Evolutionary conservation across 2,329 filamentous ascomycete genomes (phyloP), one percentile per base, ranked within the genome.

Genomic region (Zopfia rhizophila): DNA sequence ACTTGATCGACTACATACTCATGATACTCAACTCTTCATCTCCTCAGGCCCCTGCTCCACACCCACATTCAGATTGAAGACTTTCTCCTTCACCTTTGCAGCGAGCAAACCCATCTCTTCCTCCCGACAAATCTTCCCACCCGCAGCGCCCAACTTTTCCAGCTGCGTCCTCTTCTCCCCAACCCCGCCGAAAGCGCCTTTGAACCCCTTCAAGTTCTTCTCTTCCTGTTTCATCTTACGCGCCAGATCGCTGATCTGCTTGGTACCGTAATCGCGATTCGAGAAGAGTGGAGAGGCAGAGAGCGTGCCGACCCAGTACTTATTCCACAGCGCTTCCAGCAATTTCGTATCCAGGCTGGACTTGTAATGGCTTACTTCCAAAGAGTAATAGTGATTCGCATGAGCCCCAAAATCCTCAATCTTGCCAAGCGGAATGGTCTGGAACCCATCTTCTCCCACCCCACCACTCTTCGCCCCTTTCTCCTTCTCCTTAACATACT

Each of bases 291-390:
- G 92, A 60, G 86, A 94, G 61, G 96, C 90, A 22, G 91, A 95
- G 14, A 99, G 82, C 5, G 94, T 99, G 66, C 95, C 90, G 23
- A 97, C 92, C 94, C 91, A 96, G 79, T 99, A 99, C 74, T 97
- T 97, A 78, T 97, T 96, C 94, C 94, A 97, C 21, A 99, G 79
- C 38, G 91, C 82, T 65, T 95, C 90, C 4, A 99, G 80, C 17
- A 99, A 81, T 61, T 91, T 88, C 2, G 86, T 82, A 73, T 99
- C 94, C 19, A 99, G 86, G 0, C 89, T 88, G 54, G 90, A 94
- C 77, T 97, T 97, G 82, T 91, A 99, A 73, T 96, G 91, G 22
- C 91, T 91, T 11, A 97, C 89, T 51, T 95, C 89, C 5, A 99
- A 82, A 11, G 88, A 82, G 74, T 99, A 99, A 77, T 99, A 99